Conservation (phyloP, 257 asterid species). For the Salvia rosmarinus region DNA sequence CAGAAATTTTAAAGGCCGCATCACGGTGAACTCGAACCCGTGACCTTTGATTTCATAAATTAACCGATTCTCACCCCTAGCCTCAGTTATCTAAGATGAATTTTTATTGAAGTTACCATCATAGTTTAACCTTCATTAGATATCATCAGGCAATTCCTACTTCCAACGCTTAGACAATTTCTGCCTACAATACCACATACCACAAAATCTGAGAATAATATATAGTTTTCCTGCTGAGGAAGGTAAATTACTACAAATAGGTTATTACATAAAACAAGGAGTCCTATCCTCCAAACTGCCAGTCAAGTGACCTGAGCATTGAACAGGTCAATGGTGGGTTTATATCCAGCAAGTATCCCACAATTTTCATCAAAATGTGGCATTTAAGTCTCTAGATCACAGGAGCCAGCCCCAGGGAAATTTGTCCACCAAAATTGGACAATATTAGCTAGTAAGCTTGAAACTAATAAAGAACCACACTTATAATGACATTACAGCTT, state of each 20-base stretch:
- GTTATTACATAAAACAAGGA: background rate
- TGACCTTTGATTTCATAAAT: too few species aligned
- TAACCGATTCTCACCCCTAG: too few species aligned
- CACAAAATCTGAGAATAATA: constrained; percentile 16
- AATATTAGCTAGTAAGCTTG: constrained; percentile 8
- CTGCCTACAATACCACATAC: constrained; percentile 11
- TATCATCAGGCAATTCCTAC: constrained; percentile 7
- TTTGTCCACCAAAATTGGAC: constrained; percentile 10
- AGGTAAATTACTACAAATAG: constrained; percentile 10
- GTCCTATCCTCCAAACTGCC: background rate
- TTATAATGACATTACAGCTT: background rate
- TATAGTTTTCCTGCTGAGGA: background rate
- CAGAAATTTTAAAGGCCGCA: too few species aligned
- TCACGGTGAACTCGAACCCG: too few species aligned
- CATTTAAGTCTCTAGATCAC: constrained; percentile 15
- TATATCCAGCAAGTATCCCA: background rate
- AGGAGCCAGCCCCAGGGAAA: background rate
- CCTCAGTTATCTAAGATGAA: too few species aligned
- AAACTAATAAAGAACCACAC: background rate
- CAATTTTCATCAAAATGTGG: background rate
- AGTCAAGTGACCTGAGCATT: constrained; percentile 17
- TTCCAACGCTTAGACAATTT: constrained; percentile 10
- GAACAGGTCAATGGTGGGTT: constrained; percentile 1
- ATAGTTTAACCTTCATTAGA: constrained; percentile 10
- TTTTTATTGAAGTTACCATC: too few species aligned